Conservation (phyloP, 768 basidiomycete species). For the Pilatotrama ljubarskyi region DNA sequence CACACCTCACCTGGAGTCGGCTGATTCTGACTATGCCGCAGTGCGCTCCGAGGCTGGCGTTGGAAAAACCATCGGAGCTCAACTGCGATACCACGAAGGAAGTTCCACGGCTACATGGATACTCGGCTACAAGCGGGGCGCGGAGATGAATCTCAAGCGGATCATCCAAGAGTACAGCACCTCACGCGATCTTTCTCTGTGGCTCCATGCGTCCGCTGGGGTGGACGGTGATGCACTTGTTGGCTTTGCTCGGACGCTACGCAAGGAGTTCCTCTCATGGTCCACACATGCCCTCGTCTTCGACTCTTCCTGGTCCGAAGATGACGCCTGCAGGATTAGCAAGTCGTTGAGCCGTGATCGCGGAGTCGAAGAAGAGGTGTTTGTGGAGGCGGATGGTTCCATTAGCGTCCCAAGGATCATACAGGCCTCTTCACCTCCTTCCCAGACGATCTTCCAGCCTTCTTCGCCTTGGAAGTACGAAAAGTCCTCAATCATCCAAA, state of each 20-base stretch:
- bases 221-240: constrained; percentile 32
- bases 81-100: too few relatives aligned
- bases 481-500: background rate
- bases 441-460: background rate
- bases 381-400: background rate
- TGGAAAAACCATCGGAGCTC: too few relatives aligned
- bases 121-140: constrained; percentile 17
- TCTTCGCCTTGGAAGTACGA: background rate
- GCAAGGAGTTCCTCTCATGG: constrained; percentile 35
- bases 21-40: too few relatives aligned
- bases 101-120: too few relatives aligned
- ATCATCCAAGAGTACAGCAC: too few relatives aligned
- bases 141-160: constrained; percentile 24
- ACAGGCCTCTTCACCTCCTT: background rate
- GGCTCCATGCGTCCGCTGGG: constrained; percentile 34
- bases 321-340: background rate
- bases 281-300: constrained; percentile 33
- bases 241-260: constrained; percentile 34
- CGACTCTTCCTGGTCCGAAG: constrained; percentile 22
- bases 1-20: too few relatives aligned
- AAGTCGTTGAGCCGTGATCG: background rate
- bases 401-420: background rate
- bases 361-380: background rate
- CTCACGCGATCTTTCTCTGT: too few relatives aligned
- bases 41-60: too few relatives aligned